Conservation (phyloP, 1,284 basidiomycete genomes). For the Gomphus bonarii region DNA sequence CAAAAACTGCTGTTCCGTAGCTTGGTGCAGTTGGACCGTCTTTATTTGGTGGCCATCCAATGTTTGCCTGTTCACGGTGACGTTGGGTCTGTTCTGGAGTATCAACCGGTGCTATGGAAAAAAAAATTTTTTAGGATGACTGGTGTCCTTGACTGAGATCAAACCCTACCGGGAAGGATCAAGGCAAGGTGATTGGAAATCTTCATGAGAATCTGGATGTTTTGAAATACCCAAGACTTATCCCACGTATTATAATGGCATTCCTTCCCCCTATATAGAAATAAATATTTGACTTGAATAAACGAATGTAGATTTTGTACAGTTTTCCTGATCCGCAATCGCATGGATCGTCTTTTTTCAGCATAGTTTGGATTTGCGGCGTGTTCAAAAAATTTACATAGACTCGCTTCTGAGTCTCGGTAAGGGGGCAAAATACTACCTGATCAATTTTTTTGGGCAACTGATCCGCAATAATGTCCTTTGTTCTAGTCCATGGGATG, state of each 20-base stretch:
- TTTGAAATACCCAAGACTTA: conserved; percentile 41
- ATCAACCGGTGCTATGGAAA: conserved; percentile 43
- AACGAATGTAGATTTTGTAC: conserved; percentile 27
- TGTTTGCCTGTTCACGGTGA: conserved; percentile 45
- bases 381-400: conserved; percentile 62
- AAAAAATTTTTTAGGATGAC: neutral
- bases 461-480: conserved; percentile 68
- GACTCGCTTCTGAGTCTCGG: conserved; percentile 49
- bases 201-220: conserved; percentile 71
- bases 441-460: conserved; percentile 75
- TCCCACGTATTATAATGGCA: conserved; percentile 8
- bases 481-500: conserved; percentile 44
- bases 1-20: conserved; percentile 49
- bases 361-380: conserved; percentile 52
- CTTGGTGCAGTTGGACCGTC: conserved; percentile 32
- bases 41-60: conserved; percentile 43
- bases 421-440: conserved; percentile 84
- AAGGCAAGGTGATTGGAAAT: conserved; percentile 78
- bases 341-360: conserved; percentile 60
- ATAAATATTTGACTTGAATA: neutral
- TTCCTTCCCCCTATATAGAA: conserved; percentile 1
- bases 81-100: conserved; percentile 51
- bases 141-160: conserved; percentile 1
- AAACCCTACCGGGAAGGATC: conserved; percentile 55
- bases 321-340: conserved; percentile 50